Evolutionary conservation across 1,139 yeast species (phyloP).

Genomic region (Meyerozyma guilliermondii): DNA sequence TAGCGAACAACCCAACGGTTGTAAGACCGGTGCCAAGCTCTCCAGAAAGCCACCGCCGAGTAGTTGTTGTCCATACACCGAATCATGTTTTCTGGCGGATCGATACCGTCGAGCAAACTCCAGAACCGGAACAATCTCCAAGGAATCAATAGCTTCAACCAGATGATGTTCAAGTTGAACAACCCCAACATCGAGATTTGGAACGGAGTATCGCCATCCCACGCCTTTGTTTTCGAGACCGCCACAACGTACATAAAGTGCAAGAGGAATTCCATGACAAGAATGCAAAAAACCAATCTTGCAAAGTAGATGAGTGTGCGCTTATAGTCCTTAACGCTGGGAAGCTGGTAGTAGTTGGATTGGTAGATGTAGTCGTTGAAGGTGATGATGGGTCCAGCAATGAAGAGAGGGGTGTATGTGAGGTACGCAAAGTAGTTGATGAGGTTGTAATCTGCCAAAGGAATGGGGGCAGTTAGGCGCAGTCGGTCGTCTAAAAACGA

Average conservation of each 20-base stretch:
- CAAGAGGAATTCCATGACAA: constrained; percentile 82
- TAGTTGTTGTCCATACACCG: constrained; percentile 93
- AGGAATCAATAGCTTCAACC: constrained; percentile 89
- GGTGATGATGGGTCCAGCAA: constrained; percentile 93
- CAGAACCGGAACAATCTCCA: constrained; percentile 95
- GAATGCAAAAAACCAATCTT: constrained; percentile 65
- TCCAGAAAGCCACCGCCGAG: constrained; percentile 92
- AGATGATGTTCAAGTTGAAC: constrained; percentile 82
- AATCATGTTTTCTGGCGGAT: constrained; percentile 97
- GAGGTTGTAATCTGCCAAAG: constrained; percentile 52
- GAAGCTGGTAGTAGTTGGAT: constrained; percentile 37
- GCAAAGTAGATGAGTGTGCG: constrained; percentile 59
- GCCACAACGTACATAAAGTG: constrained; percentile 94
- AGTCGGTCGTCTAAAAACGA: constrained; percentile 50
- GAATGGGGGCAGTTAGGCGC: constrained; percentile 63
- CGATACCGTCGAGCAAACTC: constrained; percentile 87
- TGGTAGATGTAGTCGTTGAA: constrained; percentile 90
- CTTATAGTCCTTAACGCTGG: constrained; percentile 45
- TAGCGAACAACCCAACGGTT: constrained; percentile 85
- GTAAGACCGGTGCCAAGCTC: constrained; percentile 97
- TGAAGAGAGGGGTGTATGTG: constrained; percentile 81
- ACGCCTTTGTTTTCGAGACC: constrained; percentile 80
- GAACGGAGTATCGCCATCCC: constrained; percentile 87
- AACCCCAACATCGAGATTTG: constrained; percentile 93
- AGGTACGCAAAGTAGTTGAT: constrained; percentile 70